Evolutionary conservation across 2,329 filamentous ascomycete genomes (phyloP).

Genomic region (Sporothrix sp.): DNA sequence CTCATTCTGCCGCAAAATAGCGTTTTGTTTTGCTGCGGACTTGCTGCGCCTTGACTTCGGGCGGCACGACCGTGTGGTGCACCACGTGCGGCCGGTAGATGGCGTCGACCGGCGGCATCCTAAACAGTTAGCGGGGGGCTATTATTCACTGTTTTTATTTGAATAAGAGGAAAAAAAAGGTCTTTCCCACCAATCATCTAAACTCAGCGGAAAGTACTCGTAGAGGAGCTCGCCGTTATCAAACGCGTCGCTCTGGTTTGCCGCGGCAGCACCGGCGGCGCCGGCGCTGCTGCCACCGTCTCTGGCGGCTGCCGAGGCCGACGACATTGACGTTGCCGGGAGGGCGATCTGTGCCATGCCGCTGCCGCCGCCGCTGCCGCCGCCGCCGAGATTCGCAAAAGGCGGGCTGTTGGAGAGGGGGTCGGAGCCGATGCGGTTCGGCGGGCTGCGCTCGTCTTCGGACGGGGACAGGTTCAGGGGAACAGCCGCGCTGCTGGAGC

Average conservation of each 20-base stretch:
- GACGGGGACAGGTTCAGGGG: conserved; percentile 47
- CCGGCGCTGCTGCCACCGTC: conserved; percentile 18
- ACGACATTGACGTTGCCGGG: not conserved
- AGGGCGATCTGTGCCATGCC: not conserved
- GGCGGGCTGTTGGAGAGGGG: conserved; percentile 33
- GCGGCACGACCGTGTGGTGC: conserved; percentile 68
- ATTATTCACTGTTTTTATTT: not conserved
- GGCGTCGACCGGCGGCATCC: conserved; percentile 81
- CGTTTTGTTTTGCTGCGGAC: conserved; percentile 57
- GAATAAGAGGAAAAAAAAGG: not conserved
- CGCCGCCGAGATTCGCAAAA: conserved; percentile 26
- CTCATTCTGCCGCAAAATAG: conserved; percentile 60
- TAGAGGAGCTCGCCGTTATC: conserved; percentile 80
- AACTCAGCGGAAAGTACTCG: conserved; percentile 84
- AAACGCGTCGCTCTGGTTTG: conserved; percentile 43
- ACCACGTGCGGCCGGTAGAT: conserved; percentile 89
- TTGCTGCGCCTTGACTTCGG: conserved; percentile 60
- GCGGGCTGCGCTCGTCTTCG: conserved; percentile 48
- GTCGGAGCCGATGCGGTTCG: conserved; percentile 39
- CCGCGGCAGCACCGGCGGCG: conserved; percentile 16
- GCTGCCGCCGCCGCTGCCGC: not conserved
- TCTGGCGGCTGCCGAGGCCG: conserved; percentile 22
- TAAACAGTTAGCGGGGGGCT: conserved; percentile 26
- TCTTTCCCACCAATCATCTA: conserved; percentile 66
- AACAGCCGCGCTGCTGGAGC: conserved; percentile 21